phyloP scores from a whole-genome alignment of 2,329 filamentous ascomycete genomes.

The Pleurostoma richardsiae region DNA sequence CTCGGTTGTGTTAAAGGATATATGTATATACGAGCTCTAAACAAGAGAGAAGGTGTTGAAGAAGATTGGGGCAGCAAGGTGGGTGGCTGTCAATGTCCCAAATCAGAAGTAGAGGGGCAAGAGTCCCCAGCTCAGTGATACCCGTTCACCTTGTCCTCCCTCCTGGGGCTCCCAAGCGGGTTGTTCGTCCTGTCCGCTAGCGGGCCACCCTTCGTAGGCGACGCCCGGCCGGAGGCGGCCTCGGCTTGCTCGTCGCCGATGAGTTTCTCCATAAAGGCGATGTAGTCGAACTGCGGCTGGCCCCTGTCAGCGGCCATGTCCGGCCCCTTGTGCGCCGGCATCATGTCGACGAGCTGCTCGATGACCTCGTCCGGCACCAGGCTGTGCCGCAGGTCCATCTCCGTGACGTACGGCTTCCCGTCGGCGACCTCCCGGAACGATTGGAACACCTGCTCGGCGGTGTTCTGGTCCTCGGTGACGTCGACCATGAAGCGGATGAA shows the following conservation, averaged over 20 bases:
- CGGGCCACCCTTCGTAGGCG: constrained; percentile 9
- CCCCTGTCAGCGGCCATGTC: constrained; percentile 83
- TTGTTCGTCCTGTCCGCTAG: constrained; percentile 17
- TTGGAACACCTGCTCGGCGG: constrained; percentile 96
- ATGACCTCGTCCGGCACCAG: constrained; percentile 97
- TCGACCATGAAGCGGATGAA: constrained; percentile 99
- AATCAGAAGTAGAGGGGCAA: no score
- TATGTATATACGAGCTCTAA: no score
- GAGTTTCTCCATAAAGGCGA: constrained; percentile 91
- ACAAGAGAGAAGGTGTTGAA: no score
- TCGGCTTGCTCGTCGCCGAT: constrained; percentile 39
- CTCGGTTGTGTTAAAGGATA: no score
- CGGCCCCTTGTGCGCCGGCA: constrained; percentile 78
- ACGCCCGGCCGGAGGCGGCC: constrained; percentile 7
- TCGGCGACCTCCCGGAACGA: constrained; percentile 96
- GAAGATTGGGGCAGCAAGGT: no score
- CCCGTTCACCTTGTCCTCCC: constrained; percentile 28
- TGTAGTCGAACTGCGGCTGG: constrained; percentile 89
- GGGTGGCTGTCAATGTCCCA: no score
- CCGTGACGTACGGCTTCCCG: constrained; percentile 97
- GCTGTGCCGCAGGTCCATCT: constrained; percentile 91
- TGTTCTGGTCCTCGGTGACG: constrained; percentile 98
- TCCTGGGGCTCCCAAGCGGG: constrained; percentile 26
- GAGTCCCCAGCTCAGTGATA: constrained; percentile 9
- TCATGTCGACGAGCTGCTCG: constrained; percentile 81